These are phyloP conservation scores for Manihot esculenta DNA, from an alignment of 441 rosid species.

Conservation along the genomic window DNA sequence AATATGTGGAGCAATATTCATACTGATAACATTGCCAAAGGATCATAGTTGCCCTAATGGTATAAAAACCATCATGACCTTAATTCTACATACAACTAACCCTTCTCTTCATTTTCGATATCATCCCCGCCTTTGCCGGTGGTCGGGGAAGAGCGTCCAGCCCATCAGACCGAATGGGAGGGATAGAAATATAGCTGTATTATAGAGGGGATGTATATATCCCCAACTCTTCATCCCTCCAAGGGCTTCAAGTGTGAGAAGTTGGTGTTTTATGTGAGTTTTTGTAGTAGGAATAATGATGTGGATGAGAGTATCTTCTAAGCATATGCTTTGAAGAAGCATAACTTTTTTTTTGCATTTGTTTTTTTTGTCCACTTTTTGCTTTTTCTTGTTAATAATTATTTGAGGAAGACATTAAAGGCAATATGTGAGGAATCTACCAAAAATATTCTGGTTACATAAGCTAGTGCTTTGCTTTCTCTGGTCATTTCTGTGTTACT, in stretches of 20 bases:
- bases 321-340: constrained; percentile 39
- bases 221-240: neutral
- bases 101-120: neutral
- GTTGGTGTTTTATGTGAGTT: constrained; percentile 6
- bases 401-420: neutral
- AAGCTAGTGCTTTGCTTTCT: neutral
- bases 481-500: neutral
- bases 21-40: constrained; percentile 47
- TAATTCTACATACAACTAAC: constrained; percentile 4
- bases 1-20: constrained; percentile 3
- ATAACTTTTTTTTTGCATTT: neutral
- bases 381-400: constrained; percentile 2
- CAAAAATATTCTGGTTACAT: constrained; percentile 21
- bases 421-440: constrained; percentile 32
- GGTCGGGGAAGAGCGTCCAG: neutral
- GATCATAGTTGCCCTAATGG: constrained; percentile 47
- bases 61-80: constrained; percentile 26
- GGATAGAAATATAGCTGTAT: neutral
- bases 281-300: constrained; percentile 19
- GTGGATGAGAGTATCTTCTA: constrained; percentile 39
- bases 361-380: constrained; percentile 18
- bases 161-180: neutral
- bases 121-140: neutral
- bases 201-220: neutral
- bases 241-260: neutral